Evolutionary conservation across 768 basidiomycete species (phyloP).

Genomic region (Amyloporia xantha): DNA sequence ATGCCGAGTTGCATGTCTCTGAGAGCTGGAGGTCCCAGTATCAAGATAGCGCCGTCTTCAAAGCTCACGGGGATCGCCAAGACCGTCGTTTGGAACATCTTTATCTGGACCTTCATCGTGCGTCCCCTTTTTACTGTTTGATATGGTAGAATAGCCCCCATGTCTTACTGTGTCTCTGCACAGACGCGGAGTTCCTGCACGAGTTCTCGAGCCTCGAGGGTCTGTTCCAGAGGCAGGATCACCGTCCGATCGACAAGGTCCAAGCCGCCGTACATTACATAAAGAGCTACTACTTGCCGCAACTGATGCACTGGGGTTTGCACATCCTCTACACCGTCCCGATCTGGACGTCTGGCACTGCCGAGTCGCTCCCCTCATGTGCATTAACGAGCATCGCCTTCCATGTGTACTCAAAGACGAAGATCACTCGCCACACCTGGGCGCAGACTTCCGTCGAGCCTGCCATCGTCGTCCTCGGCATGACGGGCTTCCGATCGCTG

Average conservation of each 20-base stretch:
- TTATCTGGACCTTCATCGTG: constrained; percentile 20
- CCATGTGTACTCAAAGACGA: constrained; percentile 18
- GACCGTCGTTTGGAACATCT: constrained; percentile 19
- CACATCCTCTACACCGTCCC: constrained; percentile 23
- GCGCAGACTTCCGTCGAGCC: constrained; percentile 12
- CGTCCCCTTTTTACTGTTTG: background rate
- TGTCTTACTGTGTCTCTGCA: background rate
- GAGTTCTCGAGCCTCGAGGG: constrained; percentile 22
- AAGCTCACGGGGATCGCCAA: constrained; percentile 6
- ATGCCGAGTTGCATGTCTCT: constrained; percentile 11
- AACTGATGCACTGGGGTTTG: constrained; percentile 14
- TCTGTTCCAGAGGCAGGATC: constrained; percentile 10
- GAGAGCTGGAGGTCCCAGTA: constrained; percentile 7
- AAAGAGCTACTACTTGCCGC: constrained; percentile 20
- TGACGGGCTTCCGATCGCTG: constrained; percentile 15
- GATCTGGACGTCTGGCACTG: constrained; percentile 7
- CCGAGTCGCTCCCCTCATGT: background rate
- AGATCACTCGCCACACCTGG: constrained; percentile 17
- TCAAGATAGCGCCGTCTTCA: constrained; percentile 11
- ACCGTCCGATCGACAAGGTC: constrained; percentile 17
- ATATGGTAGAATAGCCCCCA: background rate
- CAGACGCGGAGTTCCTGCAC: constrained; percentile 21
- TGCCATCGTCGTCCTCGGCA: constrained; percentile 22
- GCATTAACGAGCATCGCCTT: constrained; percentile 17
- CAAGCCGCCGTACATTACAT: constrained; percentile 21